Base-by-base conservation (phyloP, 2,329 filamentous ascomycete species). In the Lasiodiplodia citricola region DNA sequence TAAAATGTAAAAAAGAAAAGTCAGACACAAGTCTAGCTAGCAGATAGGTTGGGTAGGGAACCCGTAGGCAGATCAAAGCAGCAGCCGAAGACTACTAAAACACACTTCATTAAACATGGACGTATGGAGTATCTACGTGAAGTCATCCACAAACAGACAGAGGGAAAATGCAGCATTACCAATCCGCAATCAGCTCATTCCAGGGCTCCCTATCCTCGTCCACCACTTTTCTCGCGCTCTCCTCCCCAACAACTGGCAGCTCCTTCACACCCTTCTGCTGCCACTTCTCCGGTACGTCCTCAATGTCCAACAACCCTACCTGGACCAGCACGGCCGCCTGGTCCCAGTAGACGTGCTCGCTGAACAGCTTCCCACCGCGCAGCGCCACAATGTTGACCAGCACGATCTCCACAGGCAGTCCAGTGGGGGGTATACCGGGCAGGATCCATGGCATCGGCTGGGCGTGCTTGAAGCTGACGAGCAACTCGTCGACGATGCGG, bases 281-380 rank as follows among this genome's bases (percentile, higher is more conserved):
- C 47, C 82, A 79, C 11, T 80, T 76, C 50, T 82, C 76, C 0
- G 86, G 85, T 23, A 88, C 80, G 1, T 82, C 72, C n/a, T 80
- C 77, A 2, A 86, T 83, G 77, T 88, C 86, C 62, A 89, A 69
- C 69, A 89, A 72, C 0, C 87, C 87, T 0, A 87, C 79, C 73
- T 89, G 87, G 55, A 88, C 84, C 16, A 90, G 75, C 8, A 89
- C 87, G 58, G 82, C 85, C 11, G 87, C 87, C 72, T 90, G 87
- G 72, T 89, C 87, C 87, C 87, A 90, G 73, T 89, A 89, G 3
- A 88, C 77, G 64, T 88, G 83, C 74, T 90, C 87, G 21, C 83
- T 84, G 75, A 83, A 86, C 14, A 89, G 75, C 71, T 83, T 85
- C 0, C 84, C 85, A 0, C 81, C 86, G 16, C 85, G 78, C 66